Base-by-base conservation (phyloP, 2,329 filamentous ascomycete genomes). In the Pseudonectria foliicola region DNA sequence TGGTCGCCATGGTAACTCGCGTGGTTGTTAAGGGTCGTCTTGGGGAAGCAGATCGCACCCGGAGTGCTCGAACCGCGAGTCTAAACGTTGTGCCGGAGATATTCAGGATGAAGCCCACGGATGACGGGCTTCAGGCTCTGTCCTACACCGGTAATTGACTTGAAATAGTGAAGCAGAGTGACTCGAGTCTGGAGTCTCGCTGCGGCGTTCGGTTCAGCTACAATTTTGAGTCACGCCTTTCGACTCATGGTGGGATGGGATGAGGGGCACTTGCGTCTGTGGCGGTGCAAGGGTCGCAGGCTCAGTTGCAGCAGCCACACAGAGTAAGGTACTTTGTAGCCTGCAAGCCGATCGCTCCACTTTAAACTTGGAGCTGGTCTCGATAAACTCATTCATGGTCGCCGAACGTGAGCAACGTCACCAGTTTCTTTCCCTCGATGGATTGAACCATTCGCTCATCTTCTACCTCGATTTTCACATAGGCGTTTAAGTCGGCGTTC, bases 1-100 rank as follows among this genome's bases (percentile, higher is more conserved):
- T 75, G 44, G 70, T 71, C 52, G 75, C 74, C 75, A 79, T 79
- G 54, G 60, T 70, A 53, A 64, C 61, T 58, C 61, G 63, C 56
- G 60, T 57, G 49, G 53, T 57, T 27, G 52, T 55, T 34, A 62
- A 57, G 43, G 53, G 60, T 62, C 62, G 59, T 63, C 62, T 63
- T 55, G 63, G 64, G 44, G 64, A 68, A 61, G 67, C 57, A 58
- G 69, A 68, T 62, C 71, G 73, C 73, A 74, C 71, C 56, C 70
- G 66, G 56, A 77, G 68, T 62, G 72, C 71, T 67, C 70, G 68
- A 52, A 64, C 57, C 40, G 71, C 55, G 54, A 70, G 56, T 68
- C 63, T 68, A 57, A 69, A 73, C 69, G 63, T 64, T 52, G 60
- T 66, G 46, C 51, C 56, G 57, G 48, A 57, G 43, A 47, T 45